Base-by-base conservation (phyloP, 176 grass and related monocot species). In the Oryza officinalis region DNA sequence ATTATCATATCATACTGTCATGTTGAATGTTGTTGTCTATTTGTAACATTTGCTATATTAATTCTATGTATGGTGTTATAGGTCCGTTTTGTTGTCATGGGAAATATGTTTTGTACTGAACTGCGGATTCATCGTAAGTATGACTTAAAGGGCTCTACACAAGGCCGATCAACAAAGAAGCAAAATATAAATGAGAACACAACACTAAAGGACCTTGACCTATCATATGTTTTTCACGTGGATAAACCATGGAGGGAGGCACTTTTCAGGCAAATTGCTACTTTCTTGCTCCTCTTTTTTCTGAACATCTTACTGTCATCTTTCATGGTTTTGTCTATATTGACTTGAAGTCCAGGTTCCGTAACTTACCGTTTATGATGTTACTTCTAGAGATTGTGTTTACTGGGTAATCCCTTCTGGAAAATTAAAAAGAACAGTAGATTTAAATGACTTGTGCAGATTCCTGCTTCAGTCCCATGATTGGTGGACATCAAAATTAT, bases 1-100 rank as follows among this genome's bases (percentile, higher is more conserved):
- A 60, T 25, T 20, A 9, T 71, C 80, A 76, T n/a, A 68, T 74
- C 80, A 77, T n/a, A 69, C 68, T 60, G 31, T 75, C 74, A 52
- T 73, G 52, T 85, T 30, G 50, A 67, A 27, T 63, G 18, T 76
- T 72, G 11, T 67, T 65, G 57, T 90, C 43, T 69, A 64, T 26
- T 63, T 77, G 12, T 31, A 77, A 60, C 72, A 81, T 78, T 49
- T 80, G 23, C 8, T 45, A 13, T 49, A 61, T 35, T 64, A 65
- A 38, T 84, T 64, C 49, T 86, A 87, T 57, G 47, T 57, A 59
- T 82, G 83, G 78, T 69, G 30, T 40, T 47, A 63, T 81, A 98
- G 96, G 91, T 98, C 22, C 93, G 96, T 33, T 98, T 98, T 89
- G 93, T 96, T 45, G 93, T 98, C 44, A 98, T 98, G 96, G 96